Base-by-base conservation (phyloP, 164 flowering plant species). In the Magnolia sinica region DNA sequence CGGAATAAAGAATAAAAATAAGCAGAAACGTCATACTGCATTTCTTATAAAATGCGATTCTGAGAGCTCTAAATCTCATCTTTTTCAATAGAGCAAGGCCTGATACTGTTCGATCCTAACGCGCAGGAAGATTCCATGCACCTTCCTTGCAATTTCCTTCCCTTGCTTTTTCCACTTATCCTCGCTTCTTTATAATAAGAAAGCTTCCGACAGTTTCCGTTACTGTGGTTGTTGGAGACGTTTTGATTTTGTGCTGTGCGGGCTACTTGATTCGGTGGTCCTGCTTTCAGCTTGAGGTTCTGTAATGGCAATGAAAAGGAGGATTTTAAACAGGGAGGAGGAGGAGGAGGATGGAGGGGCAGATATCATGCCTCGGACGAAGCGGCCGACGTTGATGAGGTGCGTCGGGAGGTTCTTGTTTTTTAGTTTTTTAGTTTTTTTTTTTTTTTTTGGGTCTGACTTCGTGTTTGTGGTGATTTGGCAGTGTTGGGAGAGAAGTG, bases 271-370 rank as follows among this genome's bases (percentile, higher is more conserved):
- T 64, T 68, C 61, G 49, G 58, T 37, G 8, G 29, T 11, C 20
- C 31, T 11, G 22, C 70, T 64, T 74, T 50, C 58, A 7, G 45
- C 69, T 63, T 16, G 69, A 63, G 63, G 24, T 74, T 45, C 23
- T 77, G 19, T 49, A 74, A 85, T 88, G 88, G 84, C 77, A 63
- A 74, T 19, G 20, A 88, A 86, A 55, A 55, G 18, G 71, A 80
- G 88, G 83, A 37, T 27, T 52, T 80, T 65, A 68, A 55, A 11
- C 55, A 83, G 61, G 67, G 83, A 79, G 63, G 74, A 55, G n/a
- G 76, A 68, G 2, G 23, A 55, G n/a, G 76, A 68, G 2, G 23
- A 68, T 73, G 67, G 78, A 22, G 68, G 31, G 24, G 45, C 45
- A 3, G 74, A 68, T 50, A 68, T 52, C 68, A 68, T 74, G 31